Evolutionary conservation across 2,329 filamentous ascomycete species (phyloP).

Genomic region (Proliferodiscus dingleyae): DNA sequence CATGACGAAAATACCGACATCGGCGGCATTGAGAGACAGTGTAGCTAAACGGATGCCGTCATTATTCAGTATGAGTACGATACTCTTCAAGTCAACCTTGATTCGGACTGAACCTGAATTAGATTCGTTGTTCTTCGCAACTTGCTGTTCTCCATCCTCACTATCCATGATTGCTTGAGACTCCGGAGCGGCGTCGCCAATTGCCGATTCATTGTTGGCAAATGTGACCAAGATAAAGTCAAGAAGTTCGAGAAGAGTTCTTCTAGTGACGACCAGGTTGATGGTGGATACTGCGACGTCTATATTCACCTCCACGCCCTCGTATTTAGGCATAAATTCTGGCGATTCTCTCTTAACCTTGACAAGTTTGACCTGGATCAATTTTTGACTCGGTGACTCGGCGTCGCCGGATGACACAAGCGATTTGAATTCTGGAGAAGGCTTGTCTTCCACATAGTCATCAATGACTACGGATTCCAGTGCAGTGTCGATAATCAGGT

Average conservation of each 20-base stretch:
- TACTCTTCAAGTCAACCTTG: constrained; percentile 88
- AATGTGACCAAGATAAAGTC: constrained; percentile 96
- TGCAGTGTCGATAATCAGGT: constrained; percentile 89
- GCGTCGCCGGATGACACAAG: constrained; percentile 81
- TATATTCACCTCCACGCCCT: constrained; percentile 90
- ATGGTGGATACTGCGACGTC: constrained; percentile 91
- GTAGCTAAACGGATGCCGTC: constrained; percentile 94
- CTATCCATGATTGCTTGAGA: constrained; percentile 31
- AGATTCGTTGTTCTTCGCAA: constrained; percentile 32
- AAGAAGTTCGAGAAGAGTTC: constrained; percentile 83
- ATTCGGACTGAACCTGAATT: constrained; percentile 64
- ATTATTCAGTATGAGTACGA: constrained; percentile 92
- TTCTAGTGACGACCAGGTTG: constrained; percentile 89
- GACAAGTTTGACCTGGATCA: constrained; percentile 84
- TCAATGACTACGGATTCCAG: constrained; percentile 84
- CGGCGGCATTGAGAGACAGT: constrained; percentile 84
- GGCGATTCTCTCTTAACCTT: constrained; percentile 88
- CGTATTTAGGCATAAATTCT: constrained; percentile 86
- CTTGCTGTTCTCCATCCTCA: constrained; percentile 33
- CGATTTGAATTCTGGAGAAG: constrained; percentile 88
- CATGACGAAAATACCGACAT: constrained; percentile 83
- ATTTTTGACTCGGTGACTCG: constrained; percentile 72
- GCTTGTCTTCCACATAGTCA: constrained; percentile 88
- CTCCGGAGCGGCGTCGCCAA: constrained; percentile 34
- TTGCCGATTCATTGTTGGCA: constrained; percentile 50